Evolutionary conservation across 139 green algal species (phyloP), one percentile per base, ranked within the genome.

Genomic region (Micractinium sp.): DNA sequence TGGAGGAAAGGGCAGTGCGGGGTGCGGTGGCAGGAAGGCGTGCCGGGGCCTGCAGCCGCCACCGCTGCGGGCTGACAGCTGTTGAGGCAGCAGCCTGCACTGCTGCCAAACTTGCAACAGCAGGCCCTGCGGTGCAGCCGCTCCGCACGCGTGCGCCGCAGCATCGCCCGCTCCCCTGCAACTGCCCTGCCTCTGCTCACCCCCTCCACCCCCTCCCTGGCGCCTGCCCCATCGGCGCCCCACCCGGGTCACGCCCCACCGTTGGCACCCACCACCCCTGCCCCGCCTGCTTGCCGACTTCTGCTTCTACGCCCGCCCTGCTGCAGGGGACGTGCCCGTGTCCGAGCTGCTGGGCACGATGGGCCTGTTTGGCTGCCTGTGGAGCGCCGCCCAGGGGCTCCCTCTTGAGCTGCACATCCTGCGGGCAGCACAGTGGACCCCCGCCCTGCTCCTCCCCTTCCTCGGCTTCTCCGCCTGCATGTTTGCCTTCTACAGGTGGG

Each of bases 391-490:
- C 20, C 95, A 95, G 89, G 88, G 90, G 53, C 69, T 91, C 35
- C 61, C 81, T 0, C 61, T 93, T 25, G 87, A 93, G 85, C 63
- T 84, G 27, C 7, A 13, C 29, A 66, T 84, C 13, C 88, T 89
- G 47, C 27, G 29, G n/a, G 35, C 22, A 22, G 79, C 81, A 16
- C 31, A 36, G 18, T 88, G 82, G 88, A 88, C 87, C 0, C 33
- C 88, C 12, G 25, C 93, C 23, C 82, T 94, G 63, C 80, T 89
- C 9, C 35, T 29, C 29, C 90, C 92, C 14, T 87, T 96, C 60
- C 53, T 87, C 0, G 92, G 80, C 36, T 97, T 96, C 86, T 87
- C 85, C 1, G 12, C 85, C 9, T 84, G 93, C 3, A 92, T 98
- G 85, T 96, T 95, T 88, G 47, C 56, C 31, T 97, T 97, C 63